Percentiles rank a stretch among this genome's conserved stretches.
phyloP scores from a whole-genome alignment of 2,329 filamentous ascomycete genomes.

The Chaetomiaceae sp. region DNA sequence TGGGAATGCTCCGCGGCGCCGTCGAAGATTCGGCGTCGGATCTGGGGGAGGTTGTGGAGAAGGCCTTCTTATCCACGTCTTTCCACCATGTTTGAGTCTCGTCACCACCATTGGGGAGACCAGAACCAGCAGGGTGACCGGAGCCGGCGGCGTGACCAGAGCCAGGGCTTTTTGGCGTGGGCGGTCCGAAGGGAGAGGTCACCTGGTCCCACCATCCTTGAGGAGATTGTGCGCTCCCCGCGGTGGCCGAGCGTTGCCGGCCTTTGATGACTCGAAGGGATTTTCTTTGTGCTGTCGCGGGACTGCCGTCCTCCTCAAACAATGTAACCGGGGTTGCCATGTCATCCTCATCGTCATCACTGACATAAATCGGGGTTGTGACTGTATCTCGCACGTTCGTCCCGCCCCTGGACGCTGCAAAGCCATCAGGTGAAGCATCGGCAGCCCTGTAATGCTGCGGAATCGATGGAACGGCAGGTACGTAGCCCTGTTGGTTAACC shows the following conservation, averaged over 20 bases:
- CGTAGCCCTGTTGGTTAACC: constrained; percentile 27
- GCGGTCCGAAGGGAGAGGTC: constrained; percentile 60
- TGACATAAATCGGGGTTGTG: constrained; percentile 24
- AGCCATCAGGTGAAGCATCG: constrained; percentile 28
- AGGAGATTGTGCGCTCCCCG: constrained; percentile 54
- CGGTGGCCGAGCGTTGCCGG: constrained; percentile 36
- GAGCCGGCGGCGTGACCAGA: too few relatives aligned
- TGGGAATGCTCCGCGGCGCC: background rate
- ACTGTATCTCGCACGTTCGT: constrained; percentile 16
- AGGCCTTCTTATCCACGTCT: constrained; percentile 16
- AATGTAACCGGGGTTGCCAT: constrained; percentile 57
- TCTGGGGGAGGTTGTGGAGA: constrained; percentile 1
- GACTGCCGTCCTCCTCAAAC: constrained; percentile 64
- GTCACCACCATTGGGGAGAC: constrained; percentile 26
- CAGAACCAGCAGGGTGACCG: too few relatives aligned
- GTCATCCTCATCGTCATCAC: constrained; percentile 45
- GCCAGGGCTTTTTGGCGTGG: constrained; percentile 40
- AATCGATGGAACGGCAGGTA: constrained; percentile 57
- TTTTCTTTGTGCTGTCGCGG: constrained; percentile 35
- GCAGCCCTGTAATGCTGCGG: constrained; percentile 33
- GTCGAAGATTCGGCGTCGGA: constrained; percentile 4
- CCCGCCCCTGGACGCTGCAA: background rate
- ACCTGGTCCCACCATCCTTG: constrained; percentile 76
- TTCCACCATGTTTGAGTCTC: constrained; percentile 38
- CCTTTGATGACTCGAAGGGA: constrained; percentile 37